A percentile compares a stretch with the other conserved stretches of the same genome.
phyloP scores from a whole-genome alignment of 2,329 filamentous ascomycete genomes.

The Diaporthe helianthi region DNA sequence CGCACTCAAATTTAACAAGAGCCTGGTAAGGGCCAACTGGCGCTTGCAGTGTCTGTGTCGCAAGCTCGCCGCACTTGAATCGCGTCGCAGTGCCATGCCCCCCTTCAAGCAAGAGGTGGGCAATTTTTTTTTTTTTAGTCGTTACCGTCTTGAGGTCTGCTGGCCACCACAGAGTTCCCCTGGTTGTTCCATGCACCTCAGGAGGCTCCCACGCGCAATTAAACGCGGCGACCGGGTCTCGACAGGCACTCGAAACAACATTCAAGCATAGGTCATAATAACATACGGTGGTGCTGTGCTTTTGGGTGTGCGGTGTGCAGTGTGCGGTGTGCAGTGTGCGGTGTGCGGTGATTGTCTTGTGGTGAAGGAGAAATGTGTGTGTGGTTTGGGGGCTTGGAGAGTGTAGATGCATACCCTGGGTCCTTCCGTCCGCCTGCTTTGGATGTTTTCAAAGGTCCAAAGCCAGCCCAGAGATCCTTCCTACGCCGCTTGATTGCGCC shows the following conservation, averaged over 20 bases:
- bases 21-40: conserved; percentile 8
- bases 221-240: conserved; percentile 17
- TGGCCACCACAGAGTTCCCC: conserved; percentile 23
- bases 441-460: conserved; percentile 16
- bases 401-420: conserved; percentile 35
- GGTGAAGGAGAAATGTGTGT: conserved; percentile 10
- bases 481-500: conserved; percentile 32
- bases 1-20: conserved; percentile 30
- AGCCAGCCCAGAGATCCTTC: conserved; percentile 31
- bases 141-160: conserved; percentile 27
- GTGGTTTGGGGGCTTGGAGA: conserved; percentile 25
- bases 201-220: conserved; percentile 27
- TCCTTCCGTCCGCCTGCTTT: conserved; percentile 12
- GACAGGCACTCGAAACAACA: conserved; percentile 32
- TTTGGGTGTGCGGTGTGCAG: conserved; percentile 17
- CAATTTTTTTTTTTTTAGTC: conserved; percentile 27
- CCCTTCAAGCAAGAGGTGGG: conserved; percentile 19
- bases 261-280: conserved; percentile 29
- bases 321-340: too few species aligned
- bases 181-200: conserved; percentile 22
- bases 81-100: conserved; percentile 20
- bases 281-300: conserved; percentile 33
- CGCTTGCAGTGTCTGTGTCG: conserved; percentile 21
- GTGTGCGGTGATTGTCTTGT: conserved; percentile 3
- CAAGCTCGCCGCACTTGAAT: conserved; percentile 27